These are phyloP conservation scores for Luffa aegyptiaca DNA, from an alignment of 306 rosid genomes.

Conservation along the genomic window DNA sequence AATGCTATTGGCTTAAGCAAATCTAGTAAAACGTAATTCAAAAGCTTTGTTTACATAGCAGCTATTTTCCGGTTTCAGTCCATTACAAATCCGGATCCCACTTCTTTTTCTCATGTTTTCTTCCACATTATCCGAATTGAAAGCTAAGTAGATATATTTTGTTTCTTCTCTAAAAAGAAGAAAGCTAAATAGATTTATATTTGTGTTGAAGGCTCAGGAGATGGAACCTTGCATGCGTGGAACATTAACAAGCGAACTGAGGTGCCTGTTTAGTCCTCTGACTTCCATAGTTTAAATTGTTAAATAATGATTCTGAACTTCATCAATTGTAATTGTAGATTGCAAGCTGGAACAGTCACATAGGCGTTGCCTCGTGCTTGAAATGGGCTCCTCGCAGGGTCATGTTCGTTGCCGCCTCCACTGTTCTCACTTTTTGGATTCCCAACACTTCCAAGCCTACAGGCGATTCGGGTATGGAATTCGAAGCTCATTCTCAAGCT, in stretches of 20 bases:
- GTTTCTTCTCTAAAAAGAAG: not conserved
- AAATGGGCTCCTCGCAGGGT: constrained; percentile 93
- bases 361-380: constrained; percentile 82
- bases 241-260: constrained; percentile 58
- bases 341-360: constrained; percentile 74
- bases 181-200: not conserved
- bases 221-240: constrained; percentile 92
- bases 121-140: not conserved
- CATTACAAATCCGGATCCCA: not conserved
- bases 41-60: not conserved
- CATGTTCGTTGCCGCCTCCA: constrained; percentile 89
- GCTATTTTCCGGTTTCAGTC: not conserved
- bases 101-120: not conserved
- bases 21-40: not conserved
- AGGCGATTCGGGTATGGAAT: constrained; percentile 25
- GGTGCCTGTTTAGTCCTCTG: constrained; percentile 29
- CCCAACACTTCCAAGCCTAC: constrained; percentile 39
- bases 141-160: not conserved
- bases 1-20: not conserved
- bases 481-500: constrained; percentile 26
- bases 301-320: not conserved
- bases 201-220: constrained; percentile 59
- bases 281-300: not conserved
- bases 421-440: constrained; percentile 89
- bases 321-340: constrained; percentile 31